Conservation (phyloP, 2,329 filamentous ascomycete genomes). For the Colletotrichum scovillei region DNA sequence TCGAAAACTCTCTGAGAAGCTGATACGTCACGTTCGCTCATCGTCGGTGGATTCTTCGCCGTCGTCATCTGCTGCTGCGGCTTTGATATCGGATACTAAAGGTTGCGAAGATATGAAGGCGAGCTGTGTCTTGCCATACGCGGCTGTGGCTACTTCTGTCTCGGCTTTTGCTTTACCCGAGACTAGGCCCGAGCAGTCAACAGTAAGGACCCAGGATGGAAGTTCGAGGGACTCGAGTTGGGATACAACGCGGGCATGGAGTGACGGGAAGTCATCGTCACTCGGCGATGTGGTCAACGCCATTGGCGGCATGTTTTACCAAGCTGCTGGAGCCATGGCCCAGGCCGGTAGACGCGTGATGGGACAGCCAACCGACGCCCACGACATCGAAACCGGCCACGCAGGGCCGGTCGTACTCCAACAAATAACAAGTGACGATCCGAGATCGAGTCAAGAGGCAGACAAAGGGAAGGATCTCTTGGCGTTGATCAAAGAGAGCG, state of each 20-base stretch:
- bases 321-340: not conserved
- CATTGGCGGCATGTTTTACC: not conserved
- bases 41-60: not conserved
- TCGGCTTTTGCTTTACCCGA: not conserved
- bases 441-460: not conserved
- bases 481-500: not conserved
- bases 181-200: not conserved
- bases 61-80: not conserved
- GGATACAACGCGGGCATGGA: not conserved
- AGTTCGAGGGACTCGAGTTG: not conserved
- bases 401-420: too few species aligned
- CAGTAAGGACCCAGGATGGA: not conserved
- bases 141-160: not conserved
- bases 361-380: not conserved
- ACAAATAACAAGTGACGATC: not conserved
- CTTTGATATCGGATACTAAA: not conserved
- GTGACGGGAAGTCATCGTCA: not conserved
- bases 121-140: not conserved
- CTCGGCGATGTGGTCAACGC: not conserved
- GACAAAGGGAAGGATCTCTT: not conserved
- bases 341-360: not conserved
- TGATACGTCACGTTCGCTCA: not conserved
- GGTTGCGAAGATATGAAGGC: constrained; percentile 7
- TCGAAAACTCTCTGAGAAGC: not conserved
- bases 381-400: not conserved